A percentile compares a stretch with the other conserved stretches of the same genome.
These are phyloP conservation scores for Phytophthora fragariae DNA, from an alignment of 352 stramenopile species.

Conservation along the genomic window DNA sequence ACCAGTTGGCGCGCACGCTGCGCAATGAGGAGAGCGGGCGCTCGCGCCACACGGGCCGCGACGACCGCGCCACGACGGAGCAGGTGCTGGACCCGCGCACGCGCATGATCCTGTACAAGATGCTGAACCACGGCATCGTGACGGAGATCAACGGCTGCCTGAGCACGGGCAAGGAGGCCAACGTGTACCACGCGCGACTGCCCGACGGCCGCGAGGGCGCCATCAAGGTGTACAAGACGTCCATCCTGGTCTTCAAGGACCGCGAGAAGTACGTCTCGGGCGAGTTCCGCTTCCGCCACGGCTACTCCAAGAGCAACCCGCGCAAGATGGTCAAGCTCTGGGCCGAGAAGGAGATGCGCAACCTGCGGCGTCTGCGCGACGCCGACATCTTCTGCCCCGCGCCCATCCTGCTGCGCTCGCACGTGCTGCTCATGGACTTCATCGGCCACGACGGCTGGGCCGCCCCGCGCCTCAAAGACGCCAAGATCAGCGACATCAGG, in stretches of 20 bases:
- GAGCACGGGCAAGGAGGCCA: conserved; percentile 99
- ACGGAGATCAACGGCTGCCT: conserved; percentile 98
- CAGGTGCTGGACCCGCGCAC: conserved; percentile 98
- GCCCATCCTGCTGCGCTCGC: conserved; percentile 95
- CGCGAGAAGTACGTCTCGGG: conserved; percentile 99
- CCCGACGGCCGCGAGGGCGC: conserved; percentile 78
- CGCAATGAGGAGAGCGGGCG: conserved; percentile 80
- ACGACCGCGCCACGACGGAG: conserved; percentile 98
- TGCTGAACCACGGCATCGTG: conserved; percentile 97
- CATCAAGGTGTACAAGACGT: conserved; percentile 90
- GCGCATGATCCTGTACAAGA: conserved; percentile 98
- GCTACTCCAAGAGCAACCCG: conserved; percentile 97
- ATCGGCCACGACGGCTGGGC: conserved; percentile 96
- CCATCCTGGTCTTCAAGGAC: conserved; percentile 99
- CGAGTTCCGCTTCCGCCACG: conserved; percentile 98
- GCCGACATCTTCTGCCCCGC: conserved; percentile 93
- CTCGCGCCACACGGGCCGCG: conserved; percentile 93
- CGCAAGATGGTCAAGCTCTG: conserved; percentile 99
- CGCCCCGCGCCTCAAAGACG: conserved; percentile 95
- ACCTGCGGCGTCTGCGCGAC: conserved; percentile 94
- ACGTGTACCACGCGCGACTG: conserved; percentile 98
- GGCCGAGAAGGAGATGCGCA: conserved; percentile 99
- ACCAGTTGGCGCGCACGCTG: conserved; percentile 79
- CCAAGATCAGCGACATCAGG: conserved; percentile 90
- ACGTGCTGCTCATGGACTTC: conserved; percentile 99